Evolutionary conservation across 345 rosid species (phyloP).

Genomic region (Sonneratia alba): DNA sequence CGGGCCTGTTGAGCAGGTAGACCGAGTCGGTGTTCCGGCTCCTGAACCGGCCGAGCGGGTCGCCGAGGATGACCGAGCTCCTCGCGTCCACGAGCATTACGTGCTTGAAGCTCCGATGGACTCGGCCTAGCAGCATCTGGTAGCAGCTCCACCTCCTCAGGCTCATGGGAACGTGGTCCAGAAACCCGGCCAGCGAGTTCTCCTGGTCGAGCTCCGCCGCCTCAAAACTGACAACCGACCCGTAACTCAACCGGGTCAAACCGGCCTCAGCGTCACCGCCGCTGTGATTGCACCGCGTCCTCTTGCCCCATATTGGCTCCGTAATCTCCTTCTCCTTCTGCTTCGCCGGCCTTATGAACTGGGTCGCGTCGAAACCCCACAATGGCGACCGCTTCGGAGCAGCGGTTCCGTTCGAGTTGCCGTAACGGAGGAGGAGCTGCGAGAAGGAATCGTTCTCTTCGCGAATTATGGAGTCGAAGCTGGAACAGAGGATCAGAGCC

Average conservation of each 20-base stretch:
- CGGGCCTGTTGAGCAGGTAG: too few species aligned
- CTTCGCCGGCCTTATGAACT: conserved; percentile 31
- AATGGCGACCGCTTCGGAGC: conserved; percentile 12
- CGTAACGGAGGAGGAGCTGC: conserved; percentile 32
- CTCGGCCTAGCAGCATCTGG: conserved; percentile 77
- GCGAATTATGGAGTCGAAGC: conserved; percentile 28
- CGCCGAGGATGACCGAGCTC: conserved; percentile 23
- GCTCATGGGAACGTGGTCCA: conserved; percentile 59
- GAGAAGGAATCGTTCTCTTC: conserved; percentile 66
- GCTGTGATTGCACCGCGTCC: conserved; percentile 2
- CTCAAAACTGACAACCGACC: conserved; percentile 61
- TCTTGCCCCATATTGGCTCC: conserved; percentile 84
- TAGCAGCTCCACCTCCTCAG: conserved; percentile 83
- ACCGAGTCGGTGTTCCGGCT: too few species aligned
- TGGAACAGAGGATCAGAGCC: conserved; percentile 40
- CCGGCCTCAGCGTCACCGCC: too few species aligned
- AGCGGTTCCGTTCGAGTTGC: conserved; percentile 17
- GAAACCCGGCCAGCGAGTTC: conserved; percentile 68
- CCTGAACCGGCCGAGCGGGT: too few species aligned
- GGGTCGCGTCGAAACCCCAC: conserved; percentile 35
- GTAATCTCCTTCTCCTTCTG: conserved; percentile 9
- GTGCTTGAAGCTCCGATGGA: conserved; percentile 69
- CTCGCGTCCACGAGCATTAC: conserved; percentile 54
- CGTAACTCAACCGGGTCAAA: not conserved
- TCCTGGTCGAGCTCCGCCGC: conserved; percentile 78